phyloP scores from a whole-genome alignment of 305 asterid species.

The Rubia tinctorum region DNA sequence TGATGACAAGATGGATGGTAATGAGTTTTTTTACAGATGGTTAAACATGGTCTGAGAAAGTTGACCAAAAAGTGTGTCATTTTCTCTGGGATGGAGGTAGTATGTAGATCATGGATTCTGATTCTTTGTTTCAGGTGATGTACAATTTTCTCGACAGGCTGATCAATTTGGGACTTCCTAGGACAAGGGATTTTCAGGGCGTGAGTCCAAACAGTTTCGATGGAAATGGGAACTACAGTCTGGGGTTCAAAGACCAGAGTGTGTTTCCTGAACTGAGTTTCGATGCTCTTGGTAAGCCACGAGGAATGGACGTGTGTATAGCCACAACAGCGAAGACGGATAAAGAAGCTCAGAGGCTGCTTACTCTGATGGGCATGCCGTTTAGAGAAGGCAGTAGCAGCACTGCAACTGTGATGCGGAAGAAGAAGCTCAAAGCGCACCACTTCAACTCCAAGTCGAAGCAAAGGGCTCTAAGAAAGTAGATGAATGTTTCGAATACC shows the following conservation, averaged over 20 bases:
- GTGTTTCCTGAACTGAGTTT: constrained; percentile 85
- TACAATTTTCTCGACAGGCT: constrained; percentile 87
- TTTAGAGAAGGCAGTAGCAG: constrained; percentile 65
- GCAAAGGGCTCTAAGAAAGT: constrained; percentile 44
- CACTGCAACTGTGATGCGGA: constrained; percentile 32
- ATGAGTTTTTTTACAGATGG: no score
- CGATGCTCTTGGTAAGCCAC: constrained; percentile 71
- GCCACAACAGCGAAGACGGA: constrained; percentile 78
- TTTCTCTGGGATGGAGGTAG: no score
- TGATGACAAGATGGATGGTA: background rate
- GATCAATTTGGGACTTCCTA: constrained; percentile 86
- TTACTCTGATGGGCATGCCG: constrained; percentile 96
- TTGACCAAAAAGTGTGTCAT: no score
- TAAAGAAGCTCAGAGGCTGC: constrained; percentile 66
- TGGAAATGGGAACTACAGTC: constrained; percentile 87
- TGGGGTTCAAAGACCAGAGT: constrained; percentile 77
- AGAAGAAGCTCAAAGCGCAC: constrained; percentile 90
- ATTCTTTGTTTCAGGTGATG: constrained; percentile 59
- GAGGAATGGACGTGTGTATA: constrained; percentile 98
- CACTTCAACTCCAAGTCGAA: constrained; percentile 81
- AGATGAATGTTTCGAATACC: constrained; percentile 28
- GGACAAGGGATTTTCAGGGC: constrained; percentile 93
- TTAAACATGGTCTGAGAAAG: no score
- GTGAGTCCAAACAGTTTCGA: constrained; percentile 85
- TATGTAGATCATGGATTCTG: constrained; percentile 8